Conservation (phyloP, 163 green algal species). For the Scenedesmus sp. region DNA sequence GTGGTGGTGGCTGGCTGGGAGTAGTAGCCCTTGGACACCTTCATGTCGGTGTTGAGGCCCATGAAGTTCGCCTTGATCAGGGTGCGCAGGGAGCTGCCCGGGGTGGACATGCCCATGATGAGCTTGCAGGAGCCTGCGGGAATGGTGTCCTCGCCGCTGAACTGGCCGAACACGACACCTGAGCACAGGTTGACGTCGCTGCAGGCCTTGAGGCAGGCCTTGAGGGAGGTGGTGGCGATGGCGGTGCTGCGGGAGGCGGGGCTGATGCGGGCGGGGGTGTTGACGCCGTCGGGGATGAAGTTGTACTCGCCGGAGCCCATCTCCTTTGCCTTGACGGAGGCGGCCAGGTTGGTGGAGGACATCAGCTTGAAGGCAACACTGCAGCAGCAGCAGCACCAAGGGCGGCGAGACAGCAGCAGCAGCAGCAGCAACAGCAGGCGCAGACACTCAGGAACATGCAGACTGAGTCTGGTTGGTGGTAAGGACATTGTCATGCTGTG, state of each 20-base stretch:
- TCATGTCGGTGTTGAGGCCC: background rate
- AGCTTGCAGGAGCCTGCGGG: background rate
- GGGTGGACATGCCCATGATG: background rate
- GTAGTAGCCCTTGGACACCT: background rate
- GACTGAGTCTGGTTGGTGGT: background rate
- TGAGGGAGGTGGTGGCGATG: background rate
- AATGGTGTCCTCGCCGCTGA: background rate
- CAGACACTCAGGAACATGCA: background rate
- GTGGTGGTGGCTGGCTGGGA: background rate
- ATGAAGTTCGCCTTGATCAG: slow-evolving; percentile 22
- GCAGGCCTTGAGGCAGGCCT: slow-evolving; percentile 2
- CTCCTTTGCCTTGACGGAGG: background rate
- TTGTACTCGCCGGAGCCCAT: slow-evolving; percentile 7
- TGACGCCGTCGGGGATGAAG: background rate
- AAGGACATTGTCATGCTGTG: too few species aligned
- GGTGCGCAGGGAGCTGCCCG: background rate
- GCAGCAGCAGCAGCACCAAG: background rate
- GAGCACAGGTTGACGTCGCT: background rate
- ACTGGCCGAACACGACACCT: background rate
- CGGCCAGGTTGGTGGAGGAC: background rate
- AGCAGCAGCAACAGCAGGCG: background rate
- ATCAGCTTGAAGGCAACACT: background rate
- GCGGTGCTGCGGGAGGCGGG: background rate
- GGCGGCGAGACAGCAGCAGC: background rate
- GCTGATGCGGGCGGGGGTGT: background rate